Percentiles rank a stretch among this genome's conserved stretches.
Conservation (phyloP, 306 rosid genomes). For the Cucumis cinereus region DNA sequence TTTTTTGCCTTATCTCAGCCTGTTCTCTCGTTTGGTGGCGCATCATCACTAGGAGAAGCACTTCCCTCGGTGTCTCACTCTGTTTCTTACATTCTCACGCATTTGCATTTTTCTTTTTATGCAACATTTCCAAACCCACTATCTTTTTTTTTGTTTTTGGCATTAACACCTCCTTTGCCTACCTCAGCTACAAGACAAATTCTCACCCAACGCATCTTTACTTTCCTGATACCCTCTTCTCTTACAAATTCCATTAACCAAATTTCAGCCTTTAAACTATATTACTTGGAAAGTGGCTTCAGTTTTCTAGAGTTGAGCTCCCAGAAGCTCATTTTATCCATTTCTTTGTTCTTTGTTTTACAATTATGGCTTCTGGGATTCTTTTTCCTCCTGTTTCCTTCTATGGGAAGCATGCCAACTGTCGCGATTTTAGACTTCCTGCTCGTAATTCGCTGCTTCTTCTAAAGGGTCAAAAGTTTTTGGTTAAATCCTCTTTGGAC, state of each 20-base stretch:
- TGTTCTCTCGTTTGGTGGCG: constrained; percentile 4
- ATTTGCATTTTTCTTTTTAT: background rate
- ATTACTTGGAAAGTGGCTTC: background rate
- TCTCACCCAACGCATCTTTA: constrained; percentile 43
- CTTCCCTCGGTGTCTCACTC: background rate
- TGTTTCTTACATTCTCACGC: background rate
- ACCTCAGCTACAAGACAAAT: constrained; percentile 42
- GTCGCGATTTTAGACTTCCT: constrained; percentile 14
- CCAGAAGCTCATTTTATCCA: background rate
- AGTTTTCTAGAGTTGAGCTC: background rate
- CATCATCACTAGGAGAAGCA: constrained; percentile 5
- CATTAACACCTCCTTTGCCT: background rate
- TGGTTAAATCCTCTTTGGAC: constrained; percentile 68
- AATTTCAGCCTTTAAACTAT: background rate
- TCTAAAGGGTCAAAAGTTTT: constrained; percentile 17
- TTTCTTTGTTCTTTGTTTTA: background rate
- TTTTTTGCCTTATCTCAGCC: background rate
- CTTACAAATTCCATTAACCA: background rate
- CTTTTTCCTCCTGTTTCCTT: constrained; percentile 41
- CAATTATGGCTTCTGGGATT: constrained; percentile 52
- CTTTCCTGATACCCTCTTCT: constrained; percentile 29
- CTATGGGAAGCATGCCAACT: constrained; percentile 20
- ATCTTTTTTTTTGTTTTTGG: background rate
- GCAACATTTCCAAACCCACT: background rate
- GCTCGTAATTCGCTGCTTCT: constrained; percentile 21